A percentile compares a stretch with the other conserved stretches of the same genome.
phyloP scores from a whole-genome alignment of 208 protist genomes.

The Trypanosomatidae sp. region DNA sequence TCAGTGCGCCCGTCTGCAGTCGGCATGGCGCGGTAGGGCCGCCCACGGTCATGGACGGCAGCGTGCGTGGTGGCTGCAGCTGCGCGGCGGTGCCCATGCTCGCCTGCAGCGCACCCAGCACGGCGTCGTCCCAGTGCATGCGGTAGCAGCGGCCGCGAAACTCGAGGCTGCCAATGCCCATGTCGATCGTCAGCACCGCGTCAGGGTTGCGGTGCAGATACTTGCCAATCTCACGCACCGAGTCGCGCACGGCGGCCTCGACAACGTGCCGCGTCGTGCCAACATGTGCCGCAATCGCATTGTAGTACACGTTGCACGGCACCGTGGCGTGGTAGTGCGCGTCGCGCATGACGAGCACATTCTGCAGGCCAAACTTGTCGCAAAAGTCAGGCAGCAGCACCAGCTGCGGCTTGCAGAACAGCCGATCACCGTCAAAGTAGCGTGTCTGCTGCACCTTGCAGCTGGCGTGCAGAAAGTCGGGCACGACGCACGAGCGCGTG shows the following conservation, averaged over 20 bases:
- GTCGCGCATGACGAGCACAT: slow-evolving; percentile 59
- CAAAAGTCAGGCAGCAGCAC: slow-evolving; percentile 72
- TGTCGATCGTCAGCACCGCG: slow-evolving; percentile 49
- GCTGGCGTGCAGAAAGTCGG: slow-evolving; percentile 73
- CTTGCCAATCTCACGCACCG: slow-evolving; percentile 73
- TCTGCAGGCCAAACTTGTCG: slow-evolving; percentile 66
- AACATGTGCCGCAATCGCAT: slow-evolving; percentile 14
- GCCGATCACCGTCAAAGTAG: slow-evolving; percentile 24
- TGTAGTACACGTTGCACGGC: slow-evolving; percentile 25
- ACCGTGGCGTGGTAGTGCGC: slow-evolving; percentile 73
- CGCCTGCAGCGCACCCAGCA: slow-evolving; percentile 21
- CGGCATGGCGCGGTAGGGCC: slow-evolving; percentile 35
- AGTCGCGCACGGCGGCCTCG: slow-evolving; percentile 69
- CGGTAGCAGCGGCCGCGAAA: slow-evolving; percentile 55
- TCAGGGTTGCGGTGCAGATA: slow-evolving; percentile 51
- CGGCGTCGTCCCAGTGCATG: slow-evolving; percentile 52
- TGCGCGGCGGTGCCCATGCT: slow-evolving; percentile 16
- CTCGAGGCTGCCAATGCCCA: slow-evolving; percentile 52
- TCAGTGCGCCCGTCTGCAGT: slow-evolving; percentile 30
- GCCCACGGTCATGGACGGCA: slow-evolving; percentile 43
- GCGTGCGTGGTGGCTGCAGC: slow-evolving; percentile 33
- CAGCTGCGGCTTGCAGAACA: slow-evolving; percentile 73
- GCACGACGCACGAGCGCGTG: slow-evolving; percentile 47
- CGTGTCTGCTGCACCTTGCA: slow-evolving; percentile 52
- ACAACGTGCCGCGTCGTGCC: slow-evolving; percentile 48